Base-by-base conservation (phyloP, 805 yeast genomes). In the Wickerhamomyces silvicola region DNA sequence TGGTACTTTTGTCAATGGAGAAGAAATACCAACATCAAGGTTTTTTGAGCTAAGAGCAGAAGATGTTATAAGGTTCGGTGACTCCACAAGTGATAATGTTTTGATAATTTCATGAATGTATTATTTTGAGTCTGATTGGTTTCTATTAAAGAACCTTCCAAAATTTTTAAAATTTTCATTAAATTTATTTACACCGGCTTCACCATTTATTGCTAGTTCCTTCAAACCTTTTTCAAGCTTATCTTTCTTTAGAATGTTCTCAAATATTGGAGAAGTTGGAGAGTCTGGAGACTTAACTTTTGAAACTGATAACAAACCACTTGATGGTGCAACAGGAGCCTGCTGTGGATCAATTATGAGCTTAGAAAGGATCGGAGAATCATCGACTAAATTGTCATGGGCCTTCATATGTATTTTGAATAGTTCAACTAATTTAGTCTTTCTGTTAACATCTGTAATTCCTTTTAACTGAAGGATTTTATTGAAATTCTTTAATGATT, bases 381-480 rank as follows among this genome's bases (percentile, higher is more conserved):
- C 39, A 8, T 52, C 56, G 10, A 50, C 33, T 10, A 51, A 26
- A 25, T 47, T 33, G 6, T 47, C 52, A 38, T 51, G 51, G 1
- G 41, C 38, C 20, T 44, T 43, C 39, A 49, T 31, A 22, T 50
- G 54, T 8, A 52, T 43, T 28, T 43, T 47, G 37, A 49, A 50
- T 11, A 47, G 28, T 10, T 50, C 56, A 18, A 42, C 25, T 21
- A 45, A 41, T 31, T 46, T 50, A 2, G 39, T 32, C 20, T 44
- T 49, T 32, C 49, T 39, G 14, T 24, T 36, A 22, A 37, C 31
- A 17, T 48, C 47, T 3, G 40, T 30, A 10, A 78, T 60, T 7
- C 81, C 80, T 52, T 83, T 84, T 37, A 83, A 62, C 15, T 65
- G 70, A 33, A 85, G 59, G 3, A 85, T 59, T 48, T 81, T 84